phyloP scores from a whole-genome alignment of 371 early-diverging fungal genomes.

The Rhizopus microsporus region DNA sequence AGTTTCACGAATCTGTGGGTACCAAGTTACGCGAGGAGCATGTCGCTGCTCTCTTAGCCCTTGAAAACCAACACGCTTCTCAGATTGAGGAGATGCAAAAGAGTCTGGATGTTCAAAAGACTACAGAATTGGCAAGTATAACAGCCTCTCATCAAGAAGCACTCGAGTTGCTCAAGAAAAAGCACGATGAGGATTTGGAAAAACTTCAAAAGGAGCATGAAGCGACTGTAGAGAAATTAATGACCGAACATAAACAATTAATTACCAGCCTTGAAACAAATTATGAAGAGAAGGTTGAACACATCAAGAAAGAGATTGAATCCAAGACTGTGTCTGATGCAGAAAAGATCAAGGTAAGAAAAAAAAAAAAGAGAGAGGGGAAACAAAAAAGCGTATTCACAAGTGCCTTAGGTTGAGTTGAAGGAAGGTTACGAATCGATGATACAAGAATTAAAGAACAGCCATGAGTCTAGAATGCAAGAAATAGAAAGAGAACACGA shows the following conservation, averaged over 20 bases:
- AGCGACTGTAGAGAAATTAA: slow-evolving; percentile 23
- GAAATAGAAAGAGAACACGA: slow-evolving; percentile 16
- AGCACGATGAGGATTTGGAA: slow-evolving; percentile 13
- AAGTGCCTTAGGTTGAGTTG: slow-evolving; percentile 18
- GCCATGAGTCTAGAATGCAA: slow-evolving; percentile 13
- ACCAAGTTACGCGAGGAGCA: slow-evolving; percentile 7
- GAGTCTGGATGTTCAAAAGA: neutral
- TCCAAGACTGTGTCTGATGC: slow-evolving; percentile 20
- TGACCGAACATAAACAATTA: slow-evolving; percentile 24
- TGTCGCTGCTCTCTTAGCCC: neutral
- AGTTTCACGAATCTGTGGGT: neutral
- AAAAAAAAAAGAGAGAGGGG: neutral
- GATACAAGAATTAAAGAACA: slow-evolving; percentile 19
- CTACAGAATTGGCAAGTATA: neutral
- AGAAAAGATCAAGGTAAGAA: slow-evolving; percentile 25
- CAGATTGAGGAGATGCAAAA: neutral
- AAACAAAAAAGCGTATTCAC: neutral
- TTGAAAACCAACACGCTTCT: neutral
- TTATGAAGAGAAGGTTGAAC: slow-evolving; percentile 25
- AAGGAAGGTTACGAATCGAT: slow-evolving; percentile 11
- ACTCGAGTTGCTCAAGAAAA: neutral
- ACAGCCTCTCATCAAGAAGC: neutral
- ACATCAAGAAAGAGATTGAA: slow-evolving; percentile 12
- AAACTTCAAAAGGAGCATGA: slow-evolving; percentile 17
- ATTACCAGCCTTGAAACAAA: slow-evolving; percentile 31